Evolutionary conservation across 2,329 filamentous ascomycete genomes (phyloP).

Genomic region (Penicillium concentricum): DNA sequence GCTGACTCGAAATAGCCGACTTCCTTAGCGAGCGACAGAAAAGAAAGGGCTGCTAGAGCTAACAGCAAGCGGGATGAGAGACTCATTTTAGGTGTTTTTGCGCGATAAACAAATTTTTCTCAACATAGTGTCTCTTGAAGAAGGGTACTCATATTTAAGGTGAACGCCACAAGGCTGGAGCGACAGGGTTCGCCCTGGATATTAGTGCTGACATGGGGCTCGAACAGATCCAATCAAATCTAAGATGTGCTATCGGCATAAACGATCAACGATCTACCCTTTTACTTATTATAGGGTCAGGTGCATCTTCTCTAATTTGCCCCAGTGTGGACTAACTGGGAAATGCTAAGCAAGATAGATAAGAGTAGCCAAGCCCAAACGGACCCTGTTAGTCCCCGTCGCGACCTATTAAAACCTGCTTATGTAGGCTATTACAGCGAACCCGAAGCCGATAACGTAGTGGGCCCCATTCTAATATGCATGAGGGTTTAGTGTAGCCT

Average conservation of each 20-base stretch:
- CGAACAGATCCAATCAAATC: not conserved
- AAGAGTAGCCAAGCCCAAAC: not conserved
- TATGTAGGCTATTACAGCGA: not conserved
- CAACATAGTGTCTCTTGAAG: not conserved
- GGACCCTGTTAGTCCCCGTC: not conserved
- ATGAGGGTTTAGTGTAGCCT: not conserved
- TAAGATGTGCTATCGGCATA: not conserved
- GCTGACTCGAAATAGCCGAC: slow-evolving; percentile 15
- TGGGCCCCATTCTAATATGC: not conserved
- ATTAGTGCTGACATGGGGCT: not conserved
- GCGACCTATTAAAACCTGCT: not conserved
- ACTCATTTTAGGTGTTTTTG: not conserved
- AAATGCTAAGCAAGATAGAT: not conserved
- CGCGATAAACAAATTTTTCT: not conserved
- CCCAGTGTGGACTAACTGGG: not conserved
- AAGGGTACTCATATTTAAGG: not conserved
- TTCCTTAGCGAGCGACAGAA: not conserved
- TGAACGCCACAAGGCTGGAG: not conserved
- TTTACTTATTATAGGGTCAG: not conserved
- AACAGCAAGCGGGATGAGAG: not conserved
- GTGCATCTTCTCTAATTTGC: not conserved
- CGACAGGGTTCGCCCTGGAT: not conserved
- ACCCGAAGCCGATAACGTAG: not conserved
- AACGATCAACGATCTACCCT: not conserved
- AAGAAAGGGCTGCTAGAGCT: not conserved